These are phyloP conservation scores for Gypsophila paniculata DNA, from an alignment of 179 eudicot species.

Conservation along the genomic window DNA sequence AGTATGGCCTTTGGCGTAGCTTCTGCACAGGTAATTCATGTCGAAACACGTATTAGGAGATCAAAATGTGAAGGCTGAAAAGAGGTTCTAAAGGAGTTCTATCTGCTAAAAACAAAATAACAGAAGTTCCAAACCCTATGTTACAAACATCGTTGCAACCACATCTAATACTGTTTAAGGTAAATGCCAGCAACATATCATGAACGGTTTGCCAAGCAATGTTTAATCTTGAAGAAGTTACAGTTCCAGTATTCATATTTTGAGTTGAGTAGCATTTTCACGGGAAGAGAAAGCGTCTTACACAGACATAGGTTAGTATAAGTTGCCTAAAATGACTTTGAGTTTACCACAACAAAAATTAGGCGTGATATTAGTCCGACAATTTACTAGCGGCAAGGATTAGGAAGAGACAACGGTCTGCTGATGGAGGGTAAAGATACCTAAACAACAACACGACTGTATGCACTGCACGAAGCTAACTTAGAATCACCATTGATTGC, in stretches of 20 bases:
- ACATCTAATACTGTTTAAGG: not conserved
- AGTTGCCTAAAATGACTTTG: not conserved
- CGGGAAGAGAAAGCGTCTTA: conserved; percentile 2
- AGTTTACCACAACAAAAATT: not conserved
- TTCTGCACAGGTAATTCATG: conserved; percentile 40
- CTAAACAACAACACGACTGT: not conserved
- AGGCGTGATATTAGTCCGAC: too few relatives aligned
- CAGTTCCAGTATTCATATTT: not conserved
- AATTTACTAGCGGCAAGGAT: not conserved
- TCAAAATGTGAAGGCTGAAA: not conserved
- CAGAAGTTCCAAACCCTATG: not conserved
- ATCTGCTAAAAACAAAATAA: not conserved
- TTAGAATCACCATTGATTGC: too few relatives aligned
- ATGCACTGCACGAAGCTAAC: too few relatives aligned
- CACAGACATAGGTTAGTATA: not conserved
- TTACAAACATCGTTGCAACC: not conserved
- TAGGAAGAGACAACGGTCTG: not conserved
- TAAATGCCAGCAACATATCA: not conserved
- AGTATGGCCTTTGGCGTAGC: conserved; percentile 77
- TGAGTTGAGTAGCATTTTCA: not conserved
- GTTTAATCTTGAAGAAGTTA: not conserved
- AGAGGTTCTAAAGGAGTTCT: not conserved
- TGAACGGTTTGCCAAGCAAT: not conserved
- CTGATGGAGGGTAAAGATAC: not conserved
- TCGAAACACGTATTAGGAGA: conserved; percentile 24